These are phyloP conservation scores for Adiantum capillusveneris DNA, from an alignment of 75 land plant species.

Conservation along the genomic window DNA sequence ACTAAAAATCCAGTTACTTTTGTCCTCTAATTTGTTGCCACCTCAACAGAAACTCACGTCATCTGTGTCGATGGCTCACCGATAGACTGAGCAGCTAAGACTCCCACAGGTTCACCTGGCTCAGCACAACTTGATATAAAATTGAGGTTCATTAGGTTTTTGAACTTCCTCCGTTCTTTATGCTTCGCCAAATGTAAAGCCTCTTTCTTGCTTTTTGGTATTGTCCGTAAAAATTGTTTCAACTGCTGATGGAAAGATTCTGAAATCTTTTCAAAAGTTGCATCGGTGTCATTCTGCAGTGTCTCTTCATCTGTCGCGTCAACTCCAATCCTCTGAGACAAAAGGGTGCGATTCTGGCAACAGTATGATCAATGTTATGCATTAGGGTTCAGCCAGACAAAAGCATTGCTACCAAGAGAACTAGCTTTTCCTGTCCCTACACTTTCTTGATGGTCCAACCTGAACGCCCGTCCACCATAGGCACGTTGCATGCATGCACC, in stretches of 20 bases:
- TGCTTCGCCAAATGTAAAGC: conserved; percentile 15
- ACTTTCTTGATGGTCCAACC: no score
- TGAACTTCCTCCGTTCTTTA: conserved; percentile 20
- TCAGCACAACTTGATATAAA: conserved; percentile 75
- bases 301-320: conserved; percentile 11
- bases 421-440: no score
- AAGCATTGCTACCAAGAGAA: no score
- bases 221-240: conserved; percentile 17
- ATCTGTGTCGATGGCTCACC: conserved; percentile 98
- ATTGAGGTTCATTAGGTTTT: conserved; percentile 53
- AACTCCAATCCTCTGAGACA: conserved; percentile 38
- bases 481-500: no score
- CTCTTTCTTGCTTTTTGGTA: conserved; percentile 17
- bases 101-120: conserved; percentile 95
- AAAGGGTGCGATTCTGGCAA: conserved; percentile 72
- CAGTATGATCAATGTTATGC: no score
- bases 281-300: background rate
- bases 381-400: no score
- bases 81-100: conserved; percentile 91
- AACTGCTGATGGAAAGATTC: conserved; percentile 31
- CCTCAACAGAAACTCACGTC: conserved; percentile 75
- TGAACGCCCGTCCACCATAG: no score
- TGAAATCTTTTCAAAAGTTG: conserved; percentile 19
- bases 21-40: no score
- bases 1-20: background rate